A percentile compares a stretch with the other conserved stretches of the same genome.
Evolutionary conservation across 331 rosid species (phyloP).

Genomic region (Spiraea crenata): DNA sequence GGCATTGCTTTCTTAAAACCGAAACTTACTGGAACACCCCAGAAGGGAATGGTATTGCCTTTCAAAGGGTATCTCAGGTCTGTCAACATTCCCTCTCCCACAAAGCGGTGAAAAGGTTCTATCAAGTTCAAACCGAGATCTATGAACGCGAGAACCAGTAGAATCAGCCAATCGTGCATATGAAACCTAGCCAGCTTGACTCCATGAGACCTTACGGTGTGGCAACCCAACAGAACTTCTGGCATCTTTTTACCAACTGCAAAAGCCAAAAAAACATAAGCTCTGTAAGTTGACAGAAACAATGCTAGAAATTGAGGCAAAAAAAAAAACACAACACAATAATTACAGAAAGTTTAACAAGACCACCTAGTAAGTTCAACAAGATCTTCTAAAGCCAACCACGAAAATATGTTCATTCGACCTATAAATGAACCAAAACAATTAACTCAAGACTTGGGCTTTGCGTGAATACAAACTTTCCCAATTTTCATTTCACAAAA

Average conservation of each 20-base stretch:
- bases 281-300: conserved; percentile 13
- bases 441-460: background rate
- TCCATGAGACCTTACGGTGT: conserved; percentile 86
- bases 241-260: conserved; percentile 58
- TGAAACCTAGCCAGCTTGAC: conserved; percentile 52
- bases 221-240: conserved; percentile 54
- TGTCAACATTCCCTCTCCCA: conserved; percentile 76
- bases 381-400: background rate
- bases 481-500: background rate
- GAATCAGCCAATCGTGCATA: conserved; percentile 80
- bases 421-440: background rate
- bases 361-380: no score
- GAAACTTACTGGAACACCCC: conserved; percentile 83
- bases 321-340: background rate
- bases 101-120: conserved; percentile 87
- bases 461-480: background rate
- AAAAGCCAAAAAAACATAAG: background rate
- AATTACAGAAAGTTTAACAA: background rate
- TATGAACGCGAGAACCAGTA: conserved; percentile 56
- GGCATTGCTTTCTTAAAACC: conserved; percentile 1
- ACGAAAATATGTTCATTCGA: background rate
- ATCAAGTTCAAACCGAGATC: conserved; percentile 57
- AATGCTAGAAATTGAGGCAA: conserved; percentile 2
- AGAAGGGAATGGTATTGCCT: conserved; percentile 74
- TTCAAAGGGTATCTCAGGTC: conserved; percentile 76